Evolutionary conservation across 2,329 filamentous ascomycete genomes (phyloP).

Genomic region (Penicillium sp.): DNA sequence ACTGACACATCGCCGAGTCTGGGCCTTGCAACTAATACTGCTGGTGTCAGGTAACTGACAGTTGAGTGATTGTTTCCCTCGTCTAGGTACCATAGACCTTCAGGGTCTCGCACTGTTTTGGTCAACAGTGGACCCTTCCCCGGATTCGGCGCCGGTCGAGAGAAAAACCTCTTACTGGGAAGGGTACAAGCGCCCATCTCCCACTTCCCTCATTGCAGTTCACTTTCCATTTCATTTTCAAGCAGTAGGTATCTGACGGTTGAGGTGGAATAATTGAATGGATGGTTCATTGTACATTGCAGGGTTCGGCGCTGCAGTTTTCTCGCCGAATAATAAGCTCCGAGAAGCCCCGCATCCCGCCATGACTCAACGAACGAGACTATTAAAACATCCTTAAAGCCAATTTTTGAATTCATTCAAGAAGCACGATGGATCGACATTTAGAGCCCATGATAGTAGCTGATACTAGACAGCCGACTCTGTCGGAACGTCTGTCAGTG

Average conservation of each 20-base stretch:
- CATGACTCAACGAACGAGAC: not conserved
- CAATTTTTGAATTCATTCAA: not conserved
- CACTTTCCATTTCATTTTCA: no score
- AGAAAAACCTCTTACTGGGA: not conserved
- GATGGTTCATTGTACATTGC: not conserved
- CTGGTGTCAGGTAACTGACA: not conserved
- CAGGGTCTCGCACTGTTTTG: not conserved
- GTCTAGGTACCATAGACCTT: not conserved
- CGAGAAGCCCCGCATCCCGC: not conserved
- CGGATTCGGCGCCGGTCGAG: not conserved
- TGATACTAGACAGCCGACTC: not conserved
- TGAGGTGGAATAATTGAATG: no score
- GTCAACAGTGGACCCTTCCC: not conserved
- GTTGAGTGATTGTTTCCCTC: not conserved
- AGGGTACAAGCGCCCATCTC: not conserved
- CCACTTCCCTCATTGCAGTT: not conserved
- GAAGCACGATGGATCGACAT: not conserved
- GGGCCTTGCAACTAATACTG: not conserved
- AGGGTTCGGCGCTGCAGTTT: not conserved
- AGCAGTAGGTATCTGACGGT: no score
- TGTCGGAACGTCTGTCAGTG: slow-evolving; percentile 5
- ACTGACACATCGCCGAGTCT: not conserved
- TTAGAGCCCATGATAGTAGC: slow-evolving; percentile 6
- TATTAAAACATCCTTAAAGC: not conserved
- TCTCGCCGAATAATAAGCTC: not conserved